Evolutionary conservation across 2,329 filamentous ascomycete genomes (phyloP).

Genomic region (Xylaria sp.): DNA sequence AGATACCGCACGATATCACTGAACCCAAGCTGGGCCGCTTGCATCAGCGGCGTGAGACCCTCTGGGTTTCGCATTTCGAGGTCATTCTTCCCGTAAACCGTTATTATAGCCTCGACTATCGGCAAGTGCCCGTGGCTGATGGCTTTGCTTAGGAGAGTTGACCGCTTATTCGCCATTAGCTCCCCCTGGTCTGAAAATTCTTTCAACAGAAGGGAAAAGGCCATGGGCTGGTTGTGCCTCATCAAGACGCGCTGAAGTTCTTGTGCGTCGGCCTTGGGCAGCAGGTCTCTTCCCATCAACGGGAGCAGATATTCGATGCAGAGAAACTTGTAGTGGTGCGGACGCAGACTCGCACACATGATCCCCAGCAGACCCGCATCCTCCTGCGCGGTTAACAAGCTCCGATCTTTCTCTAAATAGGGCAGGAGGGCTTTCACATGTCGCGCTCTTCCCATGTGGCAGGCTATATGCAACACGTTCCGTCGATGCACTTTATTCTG

Average conservation of each 20-base stretch:
- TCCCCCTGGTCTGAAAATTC: neutral
- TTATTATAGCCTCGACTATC: neutral
- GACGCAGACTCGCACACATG: neutral
- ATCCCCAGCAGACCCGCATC: neutral
- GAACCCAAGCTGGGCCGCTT: neutral
- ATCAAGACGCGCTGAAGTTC: slow-evolving; percentile 13
- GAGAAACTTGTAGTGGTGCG: slow-evolving; percentile 17
- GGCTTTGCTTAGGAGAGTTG: neutral
- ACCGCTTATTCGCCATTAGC: neutral
- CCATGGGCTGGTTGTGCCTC: neutral
- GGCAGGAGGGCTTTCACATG: neutral
- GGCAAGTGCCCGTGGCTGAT: neutral
- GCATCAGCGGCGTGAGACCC: neutral
- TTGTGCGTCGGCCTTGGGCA: slow-evolving; percentile 5
- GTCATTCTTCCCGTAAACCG: neutral
- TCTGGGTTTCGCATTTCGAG: neutral
- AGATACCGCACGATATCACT: neutral
- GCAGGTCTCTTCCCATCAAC: slow-evolving; percentile 17
- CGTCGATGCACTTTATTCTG: neutral
- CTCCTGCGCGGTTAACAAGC: neutral
- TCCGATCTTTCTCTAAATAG: neutral
- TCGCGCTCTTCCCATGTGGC: neutral
- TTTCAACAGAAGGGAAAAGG: neutral
- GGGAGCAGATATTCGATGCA: slow-evolving; percentile 21
- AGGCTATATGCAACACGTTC: neutral